Evolutionary conservation across 768 basidiomycete species (phyloP), one percentile per base, ranked within the genome.

Genomic region (Sporobolomyces phaffii): DNA sequence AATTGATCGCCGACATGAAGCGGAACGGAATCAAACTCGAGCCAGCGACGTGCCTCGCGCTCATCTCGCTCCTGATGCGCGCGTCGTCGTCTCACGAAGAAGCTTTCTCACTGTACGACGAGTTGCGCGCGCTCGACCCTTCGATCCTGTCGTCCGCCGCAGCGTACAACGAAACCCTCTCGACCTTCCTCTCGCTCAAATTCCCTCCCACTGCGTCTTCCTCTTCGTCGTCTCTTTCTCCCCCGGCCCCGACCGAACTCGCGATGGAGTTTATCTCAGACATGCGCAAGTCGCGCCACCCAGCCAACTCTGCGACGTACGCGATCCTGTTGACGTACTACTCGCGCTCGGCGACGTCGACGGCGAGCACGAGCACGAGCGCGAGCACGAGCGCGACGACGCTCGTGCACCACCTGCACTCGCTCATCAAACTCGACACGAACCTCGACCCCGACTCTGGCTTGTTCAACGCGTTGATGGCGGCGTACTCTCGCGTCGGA

Each of bases 371-470:
- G n/a, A n/a, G n/a, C n/a, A n/a, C n/a, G n/a, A n/a, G n/a, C n/a
- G n/a, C n/a, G n/a, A n/a, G n/a, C n/a, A n/a, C n/a, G n/a, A n/a
- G n/a, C n/a, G n/a, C n/a, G n/a, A 81, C 73, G 0, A 57, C 69
- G 22, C 62, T 75, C 18, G 68, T 87, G 45, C 83, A 84, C 28
- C 83, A 85, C 13, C 81, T 86, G 11, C 90, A 93, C 76, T 84
- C 88, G 65, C 80, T 84, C 62, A 81, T 94, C 74, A 86, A 85
- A n/a, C 80, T 93, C 47, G 89, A 92, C 73, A 81, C 87, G 14
- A 82, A 84, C 24, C 78, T 92, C 62, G 38, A 38, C 13, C 87
- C 90, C 3, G 87, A 91, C 71, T 77, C 80, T 17, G 77, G 80
- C 4, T 80, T 91, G 17, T 86, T 88, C 83, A 93, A 91, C 38